Conservation (phyloP, 805 yeast genomes). For the Starmerella apicola region DNA sequence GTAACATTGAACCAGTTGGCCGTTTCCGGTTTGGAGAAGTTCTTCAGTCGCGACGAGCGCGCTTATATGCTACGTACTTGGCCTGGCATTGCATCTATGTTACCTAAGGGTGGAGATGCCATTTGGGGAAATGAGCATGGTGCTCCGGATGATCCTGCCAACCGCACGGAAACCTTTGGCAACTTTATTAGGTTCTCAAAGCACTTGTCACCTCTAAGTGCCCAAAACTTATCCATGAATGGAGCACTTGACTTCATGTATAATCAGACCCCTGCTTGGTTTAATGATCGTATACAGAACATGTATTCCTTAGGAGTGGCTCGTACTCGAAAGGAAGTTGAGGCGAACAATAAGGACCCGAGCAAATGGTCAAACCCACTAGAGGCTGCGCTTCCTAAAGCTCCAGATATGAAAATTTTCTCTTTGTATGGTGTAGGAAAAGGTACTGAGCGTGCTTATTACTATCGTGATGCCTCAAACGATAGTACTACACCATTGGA, state of each 20-base stretch:
- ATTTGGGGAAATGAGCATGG: slow-evolving; percentile 68
- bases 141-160: slow-evolving; percentile 47
- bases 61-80: slow-evolving; percentile 72
- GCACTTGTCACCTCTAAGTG: slow-evolving; percentile 33
- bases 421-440: slow-evolving; percentile 96
- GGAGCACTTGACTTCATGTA: slow-evolving; percentile 57
- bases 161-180: slow-evolving; percentile 44
- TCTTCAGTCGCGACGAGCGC: slow-evolving; percentile 80
- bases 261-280: slow-evolving; percentile 66
- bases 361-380: slow-evolving; percentile 89
- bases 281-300: slow-evolving; percentile 45
- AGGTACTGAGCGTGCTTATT: slow-evolving; percentile 88
- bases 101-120: slow-evolving; percentile 86
- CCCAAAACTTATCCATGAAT: slow-evolving; percentile 46
- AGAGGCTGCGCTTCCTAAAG: slow-evolving; percentile 82
- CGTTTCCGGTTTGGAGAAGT: slow-evolving; percentile 85
- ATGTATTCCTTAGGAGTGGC: slow-evolving; percentile 77
- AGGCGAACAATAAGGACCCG: slow-evolving; percentile 53
- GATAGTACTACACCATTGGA: slow-evolving; percentile 43
- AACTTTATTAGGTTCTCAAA: slow-evolving; percentile 56
- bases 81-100: slow-evolving; percentile 93
- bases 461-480: slow-evolving; percentile 58
- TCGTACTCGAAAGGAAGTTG: slow-evolving; percentile 43
- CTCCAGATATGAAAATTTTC: slow-evolving; percentile 79
- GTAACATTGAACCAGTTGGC: slow-evolving; percentile 88